Percentiles rank a stretch among this genome's conserved stretches.
phyloP scores from a whole-genome alignment of 306 rosid species.

The Cucurbita ficifolia region DNA sequence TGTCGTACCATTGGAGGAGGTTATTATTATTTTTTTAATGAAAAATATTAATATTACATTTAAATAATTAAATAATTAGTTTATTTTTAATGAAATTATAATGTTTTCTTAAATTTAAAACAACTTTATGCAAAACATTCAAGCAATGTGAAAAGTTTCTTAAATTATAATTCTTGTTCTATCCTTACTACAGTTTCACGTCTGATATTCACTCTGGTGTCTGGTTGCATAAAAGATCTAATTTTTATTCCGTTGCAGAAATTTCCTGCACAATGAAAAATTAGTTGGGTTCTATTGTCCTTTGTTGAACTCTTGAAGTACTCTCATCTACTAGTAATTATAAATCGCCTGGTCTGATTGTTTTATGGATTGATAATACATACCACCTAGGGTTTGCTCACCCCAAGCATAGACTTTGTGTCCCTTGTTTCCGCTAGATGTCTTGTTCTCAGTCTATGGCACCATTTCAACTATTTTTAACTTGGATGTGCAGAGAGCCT shows the following conservation, averaged over 20 bases:
- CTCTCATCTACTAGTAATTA: neutral
- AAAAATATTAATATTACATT: no score
- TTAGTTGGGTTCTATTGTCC: neutral
- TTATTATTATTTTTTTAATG: no score
- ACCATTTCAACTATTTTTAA: conserved; percentile 3
- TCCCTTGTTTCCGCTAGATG: neutral
- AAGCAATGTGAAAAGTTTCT: neutral
- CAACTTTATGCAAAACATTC: neutral
- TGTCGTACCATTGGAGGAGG: neutral
- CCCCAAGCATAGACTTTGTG: neutral
- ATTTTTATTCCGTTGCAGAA: neutral
- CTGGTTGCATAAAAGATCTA: neutral
- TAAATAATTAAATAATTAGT: no score
- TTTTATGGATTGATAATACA: neutral
- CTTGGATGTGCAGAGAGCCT: conserved; percentile 48
- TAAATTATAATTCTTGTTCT: neutral
- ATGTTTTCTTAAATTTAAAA: neutral
- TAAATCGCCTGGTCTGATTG: neutral
- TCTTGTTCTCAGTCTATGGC: neutral
- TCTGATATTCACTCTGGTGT: neutral
- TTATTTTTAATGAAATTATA: neutral
- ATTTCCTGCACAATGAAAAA: neutral
- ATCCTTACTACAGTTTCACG: neutral
- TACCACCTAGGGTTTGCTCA: neutral
- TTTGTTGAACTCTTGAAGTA: neutral